Evolutionary conservation across 192 early-diverging fungal genomes (phyloP).

Genomic region (Coemansia sp.): DNA sequence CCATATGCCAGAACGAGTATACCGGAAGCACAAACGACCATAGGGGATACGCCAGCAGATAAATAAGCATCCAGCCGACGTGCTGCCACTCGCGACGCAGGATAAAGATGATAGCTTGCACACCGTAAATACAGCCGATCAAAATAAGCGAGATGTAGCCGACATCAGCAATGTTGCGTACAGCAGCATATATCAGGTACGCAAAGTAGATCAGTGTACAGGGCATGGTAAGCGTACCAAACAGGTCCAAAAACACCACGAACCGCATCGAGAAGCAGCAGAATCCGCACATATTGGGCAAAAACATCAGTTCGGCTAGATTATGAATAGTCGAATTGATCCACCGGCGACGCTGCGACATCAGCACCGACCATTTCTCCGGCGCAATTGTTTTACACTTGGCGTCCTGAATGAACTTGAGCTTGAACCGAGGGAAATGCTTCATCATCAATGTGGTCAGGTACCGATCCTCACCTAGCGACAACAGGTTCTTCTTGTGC

Average conservation of each 20-base stretch:
- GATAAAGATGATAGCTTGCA: slow-evolving; percentile 83
- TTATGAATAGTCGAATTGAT: slow-evolving; percentile 97
- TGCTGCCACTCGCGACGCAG: slow-evolving; percentile 76
- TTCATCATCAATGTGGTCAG: slow-evolving; percentile 96
- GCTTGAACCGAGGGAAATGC: slow-evolving; percentile 90
- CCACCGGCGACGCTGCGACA: slow-evolving; percentile 97
- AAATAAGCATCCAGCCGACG: slow-evolving; percentile 82
- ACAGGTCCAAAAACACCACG: slow-evolving; percentile 88
- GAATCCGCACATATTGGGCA: slow-evolving; percentile 88
- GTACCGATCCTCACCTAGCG: too few species aligned
- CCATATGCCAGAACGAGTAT: slow-evolving; percentile 98
- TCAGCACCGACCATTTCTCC: slow-evolving; percentile 80
- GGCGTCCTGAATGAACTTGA: slow-evolving; percentile 85
- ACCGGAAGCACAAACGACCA: slow-evolving; percentile 89
- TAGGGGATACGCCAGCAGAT: slow-evolving; percentile 86
- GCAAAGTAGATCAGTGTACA: slow-evolving; percentile 77
- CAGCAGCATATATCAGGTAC: slow-evolving; percentile 71
- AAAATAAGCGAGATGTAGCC: too few species aligned
- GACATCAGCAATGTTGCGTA: slow-evolving; percentile 59
- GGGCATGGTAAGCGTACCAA: slow-evolving; percentile 74
- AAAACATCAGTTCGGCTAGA: slow-evolving; percentile 80
- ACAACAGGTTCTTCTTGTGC: slow-evolving; percentile 95
- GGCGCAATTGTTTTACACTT: slow-evolving; percentile 85
- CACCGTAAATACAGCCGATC: slow-evolving; percentile 81
- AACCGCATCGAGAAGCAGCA: slow-evolving; percentile 98